Evolutionary conservation across 192 early-diverging fungal genomes (phyloP).

Genomic region (Phlyctochytrium bullatum): DNA sequence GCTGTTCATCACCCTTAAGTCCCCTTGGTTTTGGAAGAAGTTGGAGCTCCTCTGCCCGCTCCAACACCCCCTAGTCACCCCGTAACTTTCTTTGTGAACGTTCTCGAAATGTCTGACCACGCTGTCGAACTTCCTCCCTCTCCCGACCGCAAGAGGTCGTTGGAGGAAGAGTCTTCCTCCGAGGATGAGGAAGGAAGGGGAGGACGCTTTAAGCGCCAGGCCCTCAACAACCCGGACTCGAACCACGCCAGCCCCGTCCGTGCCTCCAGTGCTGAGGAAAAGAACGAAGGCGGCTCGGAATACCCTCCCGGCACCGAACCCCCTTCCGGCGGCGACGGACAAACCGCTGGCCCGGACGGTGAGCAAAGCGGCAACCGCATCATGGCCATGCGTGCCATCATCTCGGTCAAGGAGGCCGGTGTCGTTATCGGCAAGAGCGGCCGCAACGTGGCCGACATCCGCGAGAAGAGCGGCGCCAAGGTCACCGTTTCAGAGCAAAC

Average conservation of each 20-base stretch:
- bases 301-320: background rate
- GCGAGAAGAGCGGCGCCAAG: slow-evolving; percentile 80
- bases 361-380: slow-evolving; percentile 7
- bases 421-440: slow-evolving; percentile 74
- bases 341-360: slow-evolving; percentile 1
- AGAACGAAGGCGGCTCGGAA: background rate
- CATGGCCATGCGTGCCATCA: slow-evolving; percentile 81
- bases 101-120: background rate
- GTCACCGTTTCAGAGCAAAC: slow-evolving; percentile 91
- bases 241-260: slow-evolving; percentile 6
- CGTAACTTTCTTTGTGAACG: background rate
- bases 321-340: background rate
- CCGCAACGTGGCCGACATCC: slow-evolving; percentile 84
- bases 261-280: background rate
- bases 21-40: too few species aligned
- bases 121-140: slow-evolving; percentile 20
- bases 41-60: too few species aligned
- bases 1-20: background rate
- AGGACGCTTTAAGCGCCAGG: slow-evolving; percentile 37
- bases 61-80: background rate
- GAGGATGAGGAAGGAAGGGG: slow-evolving; percentile 26
- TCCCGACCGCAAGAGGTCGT: slow-evolving; percentile 39
- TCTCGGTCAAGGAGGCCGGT: slow-evolving; percentile 91
- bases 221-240: slow-evolving; percentile 13
- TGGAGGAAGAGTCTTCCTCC: slow-evolving; percentile 38